phyloP scores from a whole-genome alignment of 1,284 basidiomycete genomes.

The Schizophyllum commune region DNA sequence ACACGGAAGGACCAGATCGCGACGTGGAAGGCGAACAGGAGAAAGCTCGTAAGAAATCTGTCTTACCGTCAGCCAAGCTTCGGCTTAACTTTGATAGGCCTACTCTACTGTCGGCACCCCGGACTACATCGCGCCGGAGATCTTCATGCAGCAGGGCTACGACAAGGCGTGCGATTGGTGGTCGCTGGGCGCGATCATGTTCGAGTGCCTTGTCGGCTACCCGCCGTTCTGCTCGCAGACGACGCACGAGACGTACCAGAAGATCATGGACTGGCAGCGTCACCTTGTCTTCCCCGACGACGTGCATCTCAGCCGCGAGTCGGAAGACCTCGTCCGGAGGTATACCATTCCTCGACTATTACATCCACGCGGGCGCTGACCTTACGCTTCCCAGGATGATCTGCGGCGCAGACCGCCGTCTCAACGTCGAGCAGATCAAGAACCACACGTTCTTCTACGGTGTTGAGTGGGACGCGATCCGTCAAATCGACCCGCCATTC shows the following conservation, averaged over 20 bases:
- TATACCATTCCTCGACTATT: conserved; percentile 22
- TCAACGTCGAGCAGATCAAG: conserved; percentile 87
- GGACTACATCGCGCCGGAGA: conserved; percentile 98
- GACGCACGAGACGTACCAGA: conserved; percentile 98
- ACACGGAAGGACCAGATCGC: conserved; percentile 82
- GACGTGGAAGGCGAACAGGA: conserved; percentile 98
- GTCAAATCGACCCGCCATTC: conserved; percentile 91
- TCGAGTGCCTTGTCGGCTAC: conserved; percentile 92
- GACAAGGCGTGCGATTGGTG: conserved; percentile 99
- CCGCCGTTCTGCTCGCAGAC: conserved; percentile 98
- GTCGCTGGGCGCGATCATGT: conserved; percentile 97
- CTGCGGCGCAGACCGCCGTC: conserved; percentile 76
- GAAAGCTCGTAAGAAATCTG: conserved; percentile 69
- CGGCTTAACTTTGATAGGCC: conserved; percentile 44
- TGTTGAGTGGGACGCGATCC: conserved; percentile 88
- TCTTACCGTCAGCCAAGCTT: background rate
- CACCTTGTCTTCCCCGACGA: conserved; percentile 93
- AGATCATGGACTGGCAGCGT: conserved; percentile 93
- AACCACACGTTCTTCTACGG: conserved; percentile 95
- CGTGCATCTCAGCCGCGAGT: conserved; percentile 88
- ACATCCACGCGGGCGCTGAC: background rate
- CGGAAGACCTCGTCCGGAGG: conserved; percentile 87
- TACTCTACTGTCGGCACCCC: conserved; percentile 99
- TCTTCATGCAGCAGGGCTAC: conserved; percentile 95
- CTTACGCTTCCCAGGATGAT: conserved; percentile 49